Evolutionary conservation across 805 yeast species (phyloP), one percentile per base, ranked within the genome.

Genomic region (Ogataea trehaloabstinens): DNA sequence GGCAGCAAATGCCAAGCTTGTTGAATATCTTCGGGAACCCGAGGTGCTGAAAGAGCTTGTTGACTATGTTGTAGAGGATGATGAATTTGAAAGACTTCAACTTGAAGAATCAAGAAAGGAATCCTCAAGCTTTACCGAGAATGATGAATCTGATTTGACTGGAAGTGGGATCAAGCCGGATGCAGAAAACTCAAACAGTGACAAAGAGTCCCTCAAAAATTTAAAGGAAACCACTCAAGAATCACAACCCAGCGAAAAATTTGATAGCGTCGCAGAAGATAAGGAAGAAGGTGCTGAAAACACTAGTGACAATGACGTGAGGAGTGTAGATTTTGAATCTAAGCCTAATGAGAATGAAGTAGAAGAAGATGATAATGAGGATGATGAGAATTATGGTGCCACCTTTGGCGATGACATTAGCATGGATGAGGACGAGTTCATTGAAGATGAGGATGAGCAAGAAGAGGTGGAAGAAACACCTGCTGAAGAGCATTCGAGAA

Each of bases 21-120:
- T 90, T 28, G 93, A 88, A 52, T 82, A 82, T 52, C 68, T 93
- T 39, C 73, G 91, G 46, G 86, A 85, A 55, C 89, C 93, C 12
- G 85, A 80, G 37, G 78, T 87, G 12, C 60, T 91, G 43, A 73
- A 70, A 37, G 77, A 78, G 40, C 71, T 91, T 41, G 78, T 91
- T 21, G 78, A 82, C 28, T 80, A 78, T 51, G 74, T 89, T 29
- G 78, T 79, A 24, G 64, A 62, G 34, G 80, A 74, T 31, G 66
- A 60, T 33, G 73, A 67, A 12, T 72, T 60, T 41, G 74, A 70
- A 41, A 44, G 55, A 21, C 27, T 13, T 16, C 41, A 45, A 28
- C 30, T 16, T 10, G 40, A 32, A 16, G 56, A 64, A 37, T 61
- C 60, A 11, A 40, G 31, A 13, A 37, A 33, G 20, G 31, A 31